Evolutionary conservation across 176 grass and related monocot species (phyloP).

Genomic region (Miscanthus lutarioriparius): DNA sequence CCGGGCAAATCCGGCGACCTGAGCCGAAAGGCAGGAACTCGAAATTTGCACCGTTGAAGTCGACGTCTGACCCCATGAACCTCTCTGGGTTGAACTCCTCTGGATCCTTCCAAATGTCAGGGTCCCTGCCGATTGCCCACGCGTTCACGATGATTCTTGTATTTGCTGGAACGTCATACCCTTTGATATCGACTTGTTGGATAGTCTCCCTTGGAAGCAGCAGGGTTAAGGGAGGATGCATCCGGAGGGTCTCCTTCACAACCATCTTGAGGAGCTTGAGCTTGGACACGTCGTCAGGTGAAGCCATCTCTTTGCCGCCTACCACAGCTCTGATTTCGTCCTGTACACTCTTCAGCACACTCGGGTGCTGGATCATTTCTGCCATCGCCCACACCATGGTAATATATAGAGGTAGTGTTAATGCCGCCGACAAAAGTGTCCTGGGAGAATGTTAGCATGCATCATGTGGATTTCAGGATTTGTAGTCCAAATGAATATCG

Average conservation of each 20-base stretch:
- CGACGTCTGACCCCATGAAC: background rate
- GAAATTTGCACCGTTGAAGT: slow-evolving; percentile 14
- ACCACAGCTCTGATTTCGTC: slow-evolving; percentile 25
- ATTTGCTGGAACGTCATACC: slow-evolving; percentile 19
- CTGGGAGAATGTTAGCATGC: background rate
- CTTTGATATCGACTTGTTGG: background rate
- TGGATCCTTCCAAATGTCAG: background rate
- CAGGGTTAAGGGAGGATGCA: slow-evolving; percentile 34
- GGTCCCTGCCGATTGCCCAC: slow-evolving; percentile 36
- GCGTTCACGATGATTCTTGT: slow-evolving; percentile 15
- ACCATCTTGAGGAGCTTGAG: slow-evolving; percentile 33
- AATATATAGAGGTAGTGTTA: background rate
- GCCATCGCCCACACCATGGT: slow-evolving; percentile 42
- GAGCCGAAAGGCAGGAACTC: slow-evolving; percentile 35
- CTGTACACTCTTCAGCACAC: background rate
- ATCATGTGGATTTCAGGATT: background rate
- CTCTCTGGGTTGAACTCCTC: slow-evolving; percentile 12
- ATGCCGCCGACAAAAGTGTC: slow-evolving; percentile 26
- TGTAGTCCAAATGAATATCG: background rate
- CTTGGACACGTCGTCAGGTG: background rate
- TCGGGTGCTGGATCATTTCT: slow-evolving; percentile 22
- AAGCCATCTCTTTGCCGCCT: background rate
- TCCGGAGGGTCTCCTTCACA: slow-evolving; percentile 29
- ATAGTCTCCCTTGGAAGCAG: slow-evolving; percentile 34
- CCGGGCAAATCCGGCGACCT: slow-evolving; percentile 43